A percentile compares a stretch with the other conserved stretches of the same genome.
These are phyloP conservation scores for Xylaria nigripes DNA, from an alignment of 495 filamentous ascomycete genomes.

Conservation along the genomic window DNA sequence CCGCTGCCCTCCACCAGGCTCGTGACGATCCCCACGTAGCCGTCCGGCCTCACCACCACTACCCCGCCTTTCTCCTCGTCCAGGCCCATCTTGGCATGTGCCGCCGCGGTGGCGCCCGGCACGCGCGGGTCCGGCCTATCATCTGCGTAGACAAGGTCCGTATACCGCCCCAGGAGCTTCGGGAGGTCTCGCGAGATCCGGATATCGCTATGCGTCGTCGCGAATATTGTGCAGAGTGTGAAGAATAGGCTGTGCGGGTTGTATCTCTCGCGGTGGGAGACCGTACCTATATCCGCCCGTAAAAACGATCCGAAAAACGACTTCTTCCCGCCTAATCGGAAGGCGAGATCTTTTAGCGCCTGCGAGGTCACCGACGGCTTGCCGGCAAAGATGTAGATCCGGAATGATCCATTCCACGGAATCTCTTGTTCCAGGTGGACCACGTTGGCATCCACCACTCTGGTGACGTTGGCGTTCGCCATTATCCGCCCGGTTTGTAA, in stretches of 20 bases:
- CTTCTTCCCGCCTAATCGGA: conserved; percentile 51
- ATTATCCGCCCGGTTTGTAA: conserved; percentile 64
- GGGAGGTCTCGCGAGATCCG: conserved; percentile 61
- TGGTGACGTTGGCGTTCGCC: conserved; percentile 66
- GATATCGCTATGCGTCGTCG: conserved; percentile 51
- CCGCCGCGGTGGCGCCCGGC: conserved; percentile 58
- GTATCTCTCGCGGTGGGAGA: conserved; percentile 71
- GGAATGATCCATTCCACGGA: conserved; percentile 78
- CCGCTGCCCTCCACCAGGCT: conserved; percentile 63
- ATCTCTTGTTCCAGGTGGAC: conserved; percentile 84
- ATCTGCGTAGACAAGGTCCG: conserved; percentile 79
- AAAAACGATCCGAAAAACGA: conserved; percentile 64
- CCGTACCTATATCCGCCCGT: conserved; percentile 50
- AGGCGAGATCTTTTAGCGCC: conserved; percentile 61
- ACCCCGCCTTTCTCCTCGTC: conserved; percentile 65
- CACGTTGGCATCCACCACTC: conserved; percentile 75
- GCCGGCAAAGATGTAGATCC: conserved; percentile 77
- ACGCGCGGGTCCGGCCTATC: conserved; percentile 67
- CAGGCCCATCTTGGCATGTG: conserved; percentile 82
- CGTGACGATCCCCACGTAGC: conserved; percentile 72
- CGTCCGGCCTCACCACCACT: conserved; percentile 77
- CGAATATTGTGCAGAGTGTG: conserved; percentile 67
- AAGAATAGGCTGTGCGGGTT: conserved; percentile 78
- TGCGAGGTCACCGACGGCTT: conserved; percentile 44
- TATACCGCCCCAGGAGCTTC: conserved; percentile 59